Evolutionary conservation across 2,329 filamentous ascomycete genomes (phyloP), one percentile per base, ranked within the genome.

Genomic region (Fusarium tanahbumbuense): DNA sequence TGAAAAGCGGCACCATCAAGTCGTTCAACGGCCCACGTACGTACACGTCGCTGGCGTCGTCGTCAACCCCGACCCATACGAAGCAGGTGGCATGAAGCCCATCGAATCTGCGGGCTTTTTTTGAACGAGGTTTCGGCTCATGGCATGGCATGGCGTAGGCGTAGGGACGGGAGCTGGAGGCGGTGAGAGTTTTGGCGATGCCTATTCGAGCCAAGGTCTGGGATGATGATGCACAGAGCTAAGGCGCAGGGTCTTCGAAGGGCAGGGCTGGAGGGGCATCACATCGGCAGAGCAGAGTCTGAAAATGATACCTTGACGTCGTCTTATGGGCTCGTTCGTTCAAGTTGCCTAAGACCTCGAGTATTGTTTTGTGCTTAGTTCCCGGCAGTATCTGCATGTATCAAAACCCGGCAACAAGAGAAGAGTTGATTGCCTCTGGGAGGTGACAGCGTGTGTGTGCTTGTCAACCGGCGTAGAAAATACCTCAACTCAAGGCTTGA

Each of bases 41-140:
- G 45, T 62, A 44, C 68, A 71, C 68, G 68, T 71, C 60, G 68
- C 57, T 64, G 46, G 52, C 30, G 27, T 60, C 34, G 59, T 61
- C 54, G 60, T 69, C 67, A 60, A 73, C 64, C 53, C 60, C 44
- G 54, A 49, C 48, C 59, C 64, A 48, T 55, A 59, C 53, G 59
- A 55, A 56, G 64, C 20, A 60, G 53, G 55, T 54, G 69, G 67
- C 71, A 41, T 52, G 32, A 27, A 40, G 15, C 40, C 22, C 49
- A 73, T 72, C 69, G 61, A 62, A 41, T 63, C 64, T 75, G 73
- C 68, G 73, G 73, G 56, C 61, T 75, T 75, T 75, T 75, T 71
- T 68, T 65, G 41, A 55, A 48, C 52, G 41, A 71, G 45, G 45
- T 49, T 69, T 66, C 46, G 69, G 56, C 57, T 59, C 54, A 64